Conservation (phyloP, 2,329 filamentous ascomycete species). For the Colletotrichum sp. region DNA sequence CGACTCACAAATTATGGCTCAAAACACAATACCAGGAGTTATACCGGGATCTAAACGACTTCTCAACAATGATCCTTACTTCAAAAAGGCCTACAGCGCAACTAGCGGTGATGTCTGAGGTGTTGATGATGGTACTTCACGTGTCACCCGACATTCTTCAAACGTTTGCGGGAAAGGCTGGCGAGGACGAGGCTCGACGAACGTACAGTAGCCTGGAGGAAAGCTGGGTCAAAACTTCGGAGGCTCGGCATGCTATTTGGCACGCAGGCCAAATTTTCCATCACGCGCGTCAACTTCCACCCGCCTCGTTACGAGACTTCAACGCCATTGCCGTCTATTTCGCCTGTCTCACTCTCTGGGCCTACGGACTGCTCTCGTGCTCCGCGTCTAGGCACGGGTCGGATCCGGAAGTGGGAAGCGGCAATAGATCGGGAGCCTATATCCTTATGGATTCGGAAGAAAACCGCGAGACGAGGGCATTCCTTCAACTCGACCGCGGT, state of each 20-base stretch:
- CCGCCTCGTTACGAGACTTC: conserved; percentile 25
- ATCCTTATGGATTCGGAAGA: conserved; percentile 18
- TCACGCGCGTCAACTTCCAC: conserved; percentile 19
- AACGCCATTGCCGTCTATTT: conserved; percentile 31
- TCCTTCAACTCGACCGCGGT: conserved; percentile 16
- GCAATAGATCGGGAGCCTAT: not conserved
- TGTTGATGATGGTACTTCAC: conserved; percentile 34
- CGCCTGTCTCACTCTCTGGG: conserved; percentile 32
- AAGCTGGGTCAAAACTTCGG: conserved; percentile 37
- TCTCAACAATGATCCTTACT: conserved; percentile 25
- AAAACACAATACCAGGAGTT: conserved; percentile 34
- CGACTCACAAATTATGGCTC: conserved; percentile 30
- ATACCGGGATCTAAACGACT: conserved; percentile 31
- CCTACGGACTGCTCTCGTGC: conserved; percentile 20
- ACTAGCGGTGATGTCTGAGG: conserved; percentile 17
- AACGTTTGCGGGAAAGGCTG: conserved; percentile 46
- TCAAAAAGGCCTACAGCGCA: conserved; percentile 14
- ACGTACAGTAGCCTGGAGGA: conserved; percentile 36
- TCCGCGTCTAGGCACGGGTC: not conserved
- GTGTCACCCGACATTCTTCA: conserved; percentile 47
- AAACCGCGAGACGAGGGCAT: conserved; percentile 16
- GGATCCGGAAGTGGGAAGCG: not conserved
- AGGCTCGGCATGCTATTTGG: conserved; percentile 35
- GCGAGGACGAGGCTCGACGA: conserved; percentile 39
- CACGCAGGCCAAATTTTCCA: conserved; percentile 33